Base-by-base conservation (phyloP, 441 rosid genomes). In the Euphorbia schlechtendalii region DNA sequence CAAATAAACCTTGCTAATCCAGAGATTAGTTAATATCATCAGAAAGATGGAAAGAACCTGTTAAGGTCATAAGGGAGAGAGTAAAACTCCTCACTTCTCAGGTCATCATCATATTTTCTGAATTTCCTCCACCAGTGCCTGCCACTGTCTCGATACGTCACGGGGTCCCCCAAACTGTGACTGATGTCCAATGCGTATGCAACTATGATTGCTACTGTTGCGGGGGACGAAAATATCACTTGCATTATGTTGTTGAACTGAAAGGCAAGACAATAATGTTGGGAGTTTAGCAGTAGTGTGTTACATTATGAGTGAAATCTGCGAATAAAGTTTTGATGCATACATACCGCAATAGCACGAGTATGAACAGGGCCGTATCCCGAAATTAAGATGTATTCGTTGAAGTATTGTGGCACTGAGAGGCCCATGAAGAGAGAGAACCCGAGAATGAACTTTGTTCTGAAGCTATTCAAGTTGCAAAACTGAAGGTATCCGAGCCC, bases 81-180 rank as follows among this genome's bases (percentile, higher is more conserved):
- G 64, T 91, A 86, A 72, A 88, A 87, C 67, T 91, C 94, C 54
- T 81, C 90, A 21, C 78, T 88, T 63, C 89, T 77, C 32, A 72
- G 36, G 73, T 89, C 96, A 20, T 79, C 69, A 10, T 68, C 61
- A 68, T 72, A 88, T 14, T 27, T 52, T 56, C 84, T 72, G 75
- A 91, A 91, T 70, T 83, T 88, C 40, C 34, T 83, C 92, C 94
- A 87, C 94, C 97, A 91, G 56, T 88, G 96, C 67, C 96, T 78
- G 56, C 96, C 96, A 59, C 89, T 82, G 71, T 91, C 96, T 61
- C 79, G 78, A 64, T 86, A 65, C 28, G 80, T 80, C 0, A 84
- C 64, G 63, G 43, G 67, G 53, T 87, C 79, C 32, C 87, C 77
- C 2, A 69, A 61, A 70, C 86, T 76, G 59, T 85, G 98, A 71